Evolutionary conservation across 2,329 filamentous ascomycete species (phyloP).

Genomic region (Ramularia endophylla): DNA sequence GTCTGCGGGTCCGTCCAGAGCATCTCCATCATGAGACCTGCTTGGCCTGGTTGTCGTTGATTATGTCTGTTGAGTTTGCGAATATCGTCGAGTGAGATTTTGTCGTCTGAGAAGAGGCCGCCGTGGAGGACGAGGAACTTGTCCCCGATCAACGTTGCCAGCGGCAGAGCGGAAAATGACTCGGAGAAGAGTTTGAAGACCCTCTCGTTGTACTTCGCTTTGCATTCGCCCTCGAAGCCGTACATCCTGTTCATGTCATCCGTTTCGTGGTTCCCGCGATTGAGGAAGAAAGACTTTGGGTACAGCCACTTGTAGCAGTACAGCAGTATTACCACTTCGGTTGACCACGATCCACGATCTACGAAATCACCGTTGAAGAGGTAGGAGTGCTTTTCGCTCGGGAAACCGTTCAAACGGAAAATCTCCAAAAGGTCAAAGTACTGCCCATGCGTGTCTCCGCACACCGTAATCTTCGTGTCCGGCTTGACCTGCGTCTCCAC

Average conservation of each 20-base stretch:
- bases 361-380: conserved; percentile 99
- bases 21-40: conserved; percentile 99
- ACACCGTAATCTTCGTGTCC: conserved; percentile 80
- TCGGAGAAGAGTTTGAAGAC: conserved; percentile 98
- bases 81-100: conserved; percentile 85
- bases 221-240: conserved; percentile 97
- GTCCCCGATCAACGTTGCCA: conserved; percentile 84
- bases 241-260: conserved; percentile 93
- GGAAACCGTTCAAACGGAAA: conserved; percentile 83
- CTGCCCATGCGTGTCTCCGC: conserved; percentile 96
- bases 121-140: conserved; percentile 93
- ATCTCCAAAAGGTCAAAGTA: conserved; percentile 97
- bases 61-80: conserved; percentile 84
- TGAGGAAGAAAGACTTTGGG: conserved; percentile 80
- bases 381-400: conserved; percentile 82
- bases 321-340: conserved; percentile 87
- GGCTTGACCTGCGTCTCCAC: conserved; percentile 80
- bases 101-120: conserved; percentile 93
- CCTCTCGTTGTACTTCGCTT: conserved; percentile 94
- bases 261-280: conserved; percentile 97
- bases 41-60: conserved; percentile 87
- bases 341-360: conserved; percentile 95
- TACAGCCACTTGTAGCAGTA: conserved; percentile 97
- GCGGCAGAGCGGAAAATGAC: conserved; percentile 87
- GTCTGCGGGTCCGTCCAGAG: conserved; percentile 96